These are phyloP conservation scores for Stagonosporopsis chrysanthemi DNA, from an alignment of 2,329 filamentous ascomycete genomes.

Conservation along the genomic window DNA sequence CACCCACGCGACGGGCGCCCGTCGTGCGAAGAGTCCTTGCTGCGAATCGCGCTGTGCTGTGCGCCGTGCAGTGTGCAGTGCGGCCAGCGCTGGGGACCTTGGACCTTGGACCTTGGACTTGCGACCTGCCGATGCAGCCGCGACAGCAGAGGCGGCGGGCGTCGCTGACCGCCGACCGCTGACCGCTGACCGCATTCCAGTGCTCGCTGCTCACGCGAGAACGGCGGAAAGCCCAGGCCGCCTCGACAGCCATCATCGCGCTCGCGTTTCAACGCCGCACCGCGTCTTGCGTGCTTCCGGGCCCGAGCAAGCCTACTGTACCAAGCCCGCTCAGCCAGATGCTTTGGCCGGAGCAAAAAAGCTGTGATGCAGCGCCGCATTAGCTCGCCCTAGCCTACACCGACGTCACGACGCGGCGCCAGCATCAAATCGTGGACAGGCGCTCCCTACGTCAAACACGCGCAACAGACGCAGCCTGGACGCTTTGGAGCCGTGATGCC, in stretches of 20 bases:
- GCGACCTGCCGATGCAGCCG: too few relatives aligned
- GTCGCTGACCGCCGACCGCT: too few relatives aligned
- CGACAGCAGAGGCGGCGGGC: too few relatives aligned
- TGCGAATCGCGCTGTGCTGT: constrained; percentile 7
- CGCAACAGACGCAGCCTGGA: constrained; percentile 1
- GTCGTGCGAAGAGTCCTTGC: constrained; percentile 10
- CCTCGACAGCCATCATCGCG: constrained; percentile 10
- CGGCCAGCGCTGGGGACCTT: too few relatives aligned
- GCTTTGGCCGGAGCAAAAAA: constrained; percentile 12
- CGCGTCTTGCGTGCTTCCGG: constrained; percentile 12
- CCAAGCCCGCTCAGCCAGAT: constrained; percentile 13
- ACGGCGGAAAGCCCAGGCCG: neutral
- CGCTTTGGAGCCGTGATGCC: neutral
- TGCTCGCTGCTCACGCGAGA: constrained; percentile 16
- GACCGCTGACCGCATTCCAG: too few relatives aligned
- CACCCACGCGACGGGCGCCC: constrained; percentile 14
- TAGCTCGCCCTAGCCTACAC: constrained; percentile 25
- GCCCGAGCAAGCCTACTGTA: constrained; percentile 3
- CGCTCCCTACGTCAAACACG: constrained; percentile 15
- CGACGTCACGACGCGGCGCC: constrained; percentile 33
- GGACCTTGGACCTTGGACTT: too few relatives aligned
- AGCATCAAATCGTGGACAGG: constrained; percentile 17
- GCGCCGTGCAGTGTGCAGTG: too few relatives aligned
- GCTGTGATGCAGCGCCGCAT: constrained; percentile 25
- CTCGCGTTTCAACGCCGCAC: constrained; percentile 19